Conservation (phyloP, 2,329 filamentous ascomycete genomes). For the Fusarium sp. region DNA sequence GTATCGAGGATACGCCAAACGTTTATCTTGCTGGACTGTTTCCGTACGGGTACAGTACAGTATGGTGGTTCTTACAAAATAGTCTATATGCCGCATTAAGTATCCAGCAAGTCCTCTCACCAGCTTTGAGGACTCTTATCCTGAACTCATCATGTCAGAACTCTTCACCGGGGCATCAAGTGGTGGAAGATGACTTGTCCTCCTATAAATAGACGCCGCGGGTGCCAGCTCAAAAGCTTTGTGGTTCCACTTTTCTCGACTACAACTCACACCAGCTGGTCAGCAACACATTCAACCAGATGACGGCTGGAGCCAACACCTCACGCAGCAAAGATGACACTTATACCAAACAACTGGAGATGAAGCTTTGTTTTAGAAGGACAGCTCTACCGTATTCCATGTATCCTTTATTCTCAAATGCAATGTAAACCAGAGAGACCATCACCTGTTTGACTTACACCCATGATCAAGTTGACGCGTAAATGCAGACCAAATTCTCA, state of each 20-base stretch:
- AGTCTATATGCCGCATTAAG: not conserved
- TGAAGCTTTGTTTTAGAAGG: not conserved
- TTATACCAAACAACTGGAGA: not conserved
- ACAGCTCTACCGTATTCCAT: too few relatives aligned
- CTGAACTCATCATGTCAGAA: not conserved
- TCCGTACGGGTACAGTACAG: not conserved
- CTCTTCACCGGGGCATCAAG: conserved; percentile 2
- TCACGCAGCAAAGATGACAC: conserved; percentile 8
- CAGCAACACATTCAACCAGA: conserved; percentile 39
- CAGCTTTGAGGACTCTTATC: not conserved
- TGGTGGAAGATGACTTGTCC: conserved; percentile 4
- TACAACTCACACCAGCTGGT: conserved; percentile 36
- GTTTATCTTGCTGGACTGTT: conserved; percentile 8
- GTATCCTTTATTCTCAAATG: not conserved
- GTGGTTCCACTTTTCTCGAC: conserved; percentile 34
- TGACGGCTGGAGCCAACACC: conserved; percentile 30
- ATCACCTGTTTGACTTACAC: conserved; percentile 24
- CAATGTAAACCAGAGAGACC: not conserved
- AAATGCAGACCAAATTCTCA: not conserved
- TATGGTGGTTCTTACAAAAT: not conserved
- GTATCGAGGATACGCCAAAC: not conserved
- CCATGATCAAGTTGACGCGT: conserved; percentile 12
- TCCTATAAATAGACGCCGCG: conserved; percentile 26
- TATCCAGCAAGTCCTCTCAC: not conserved
- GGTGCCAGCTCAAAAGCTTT: conserved; percentile 26